Base-by-base conservation (phyloP, 352 stramenopile species). In the Globisporangium spinosum region DNA sequence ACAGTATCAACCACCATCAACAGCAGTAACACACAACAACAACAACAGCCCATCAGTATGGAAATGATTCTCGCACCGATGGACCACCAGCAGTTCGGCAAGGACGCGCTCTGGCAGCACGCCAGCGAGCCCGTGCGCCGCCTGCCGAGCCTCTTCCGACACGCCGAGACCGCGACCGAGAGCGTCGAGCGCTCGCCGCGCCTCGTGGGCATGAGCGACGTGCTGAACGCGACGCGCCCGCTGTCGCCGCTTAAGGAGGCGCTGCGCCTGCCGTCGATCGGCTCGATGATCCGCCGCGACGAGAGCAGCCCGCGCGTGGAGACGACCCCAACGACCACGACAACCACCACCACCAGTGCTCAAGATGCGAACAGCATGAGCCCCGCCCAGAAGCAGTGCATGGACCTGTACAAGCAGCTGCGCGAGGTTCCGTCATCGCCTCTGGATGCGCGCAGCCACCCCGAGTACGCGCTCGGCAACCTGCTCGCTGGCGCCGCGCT, bases 11-110 rank as follows among this genome's bases (percentile, higher is more conserved):
- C 51, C 47, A 40, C 47, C 25, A 60, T 0, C 12, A 34, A 15
- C 56, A 47, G n/a, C 45, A 6, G 6, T 7, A 10, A 38, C 35
- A 55, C 20, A 34, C 56, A 54, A 59, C 25, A 57, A 23, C 47
- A 38, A 34, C 58, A 45, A 25, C 53, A 58, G 25, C 27, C 22
- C 47, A 32, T 25, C 49, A 65, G 17, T 29, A 90, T 90, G 82
- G 78, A 90, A 64, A 83, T 85, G 69, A 79, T 89, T 66, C 77
- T 90, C 70, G 78, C 82, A n/a, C 82, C 80, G 1, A 60, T 88
- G 63, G 78, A 90, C 73, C 63, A 90, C 72, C 58, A 85, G 34
- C 68, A 80, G 38, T 78, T 80, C 60, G 70, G 66, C 56, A 65
- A 65, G 8, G 64, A 78, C 61, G 49, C 72, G 58, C 73, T 68